These are phyloP conservation scores for Citrullus mucosospermus DNA, from an alignment of 306 rosid species.

Conservation along the genomic window DNA sequence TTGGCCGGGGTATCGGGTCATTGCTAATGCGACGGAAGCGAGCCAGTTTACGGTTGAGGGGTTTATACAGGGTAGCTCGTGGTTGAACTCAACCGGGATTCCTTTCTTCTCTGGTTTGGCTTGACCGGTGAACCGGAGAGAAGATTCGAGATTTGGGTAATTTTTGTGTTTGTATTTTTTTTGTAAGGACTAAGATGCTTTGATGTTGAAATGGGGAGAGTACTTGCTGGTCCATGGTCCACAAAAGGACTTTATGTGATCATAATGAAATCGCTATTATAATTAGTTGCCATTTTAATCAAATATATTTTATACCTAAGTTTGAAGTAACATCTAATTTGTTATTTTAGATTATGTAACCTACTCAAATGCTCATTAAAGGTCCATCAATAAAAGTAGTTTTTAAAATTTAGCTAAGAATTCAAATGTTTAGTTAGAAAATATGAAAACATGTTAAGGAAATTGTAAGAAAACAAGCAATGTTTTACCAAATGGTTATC, in stretches of 20 bases:
- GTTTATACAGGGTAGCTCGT: slow-evolving; percentile 47
- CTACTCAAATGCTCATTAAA: no score
- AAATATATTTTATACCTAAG: no score
- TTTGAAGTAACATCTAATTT: no score
- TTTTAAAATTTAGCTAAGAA: no score
- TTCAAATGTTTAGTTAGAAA: no score
- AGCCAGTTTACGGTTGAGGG: slow-evolving; percentile 35
- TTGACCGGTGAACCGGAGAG: neutral
- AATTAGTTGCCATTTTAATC: no score
- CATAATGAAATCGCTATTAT: neutral
- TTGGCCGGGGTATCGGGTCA: slow-evolving; percentile 78
- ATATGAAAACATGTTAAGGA: no score
- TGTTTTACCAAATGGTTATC: no score
- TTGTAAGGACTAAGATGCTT: neutral
- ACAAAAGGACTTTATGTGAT: neutral
- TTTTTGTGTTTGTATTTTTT: neutral
- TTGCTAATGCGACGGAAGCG: slow-evolving; percentile 45
- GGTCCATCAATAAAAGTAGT: no score
- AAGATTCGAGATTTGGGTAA: neutral
- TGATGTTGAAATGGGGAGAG: neutral
- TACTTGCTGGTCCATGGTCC: neutral
- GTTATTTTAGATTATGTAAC: no score
- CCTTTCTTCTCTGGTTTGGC: slow-evolving; percentile 34
- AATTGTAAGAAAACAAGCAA: no score
- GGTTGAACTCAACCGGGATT: slow-evolving; percentile 49